Evolutionary conservation across 2,329 filamentous ascomycete genomes (phyloP), one percentile per base, ranked within the genome.

Genomic region (Ascochyta pisi): DNA sequence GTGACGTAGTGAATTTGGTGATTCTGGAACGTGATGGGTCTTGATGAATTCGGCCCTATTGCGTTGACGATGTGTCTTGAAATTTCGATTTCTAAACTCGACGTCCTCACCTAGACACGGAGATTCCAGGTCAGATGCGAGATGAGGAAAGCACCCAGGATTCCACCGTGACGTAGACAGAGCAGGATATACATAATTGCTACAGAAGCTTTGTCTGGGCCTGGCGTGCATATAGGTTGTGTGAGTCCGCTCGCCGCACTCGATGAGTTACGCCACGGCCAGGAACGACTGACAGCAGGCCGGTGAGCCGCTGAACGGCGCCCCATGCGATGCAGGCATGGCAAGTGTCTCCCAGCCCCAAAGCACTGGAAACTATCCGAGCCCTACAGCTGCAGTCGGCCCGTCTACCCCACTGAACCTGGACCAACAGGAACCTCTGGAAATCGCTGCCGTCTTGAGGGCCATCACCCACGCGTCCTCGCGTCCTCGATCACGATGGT

Each of bases 31-130:
- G 16, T 7, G 31, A 38, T 43, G 7, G 31, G 44, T 31, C 16
- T n/a, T 13, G 12, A 29, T 2, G 46, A 6, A 29, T 47, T 51
- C 47, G 47, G 53, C 38, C 53, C 47, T 47, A 51, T 26, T 56
- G n/a, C 12, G n/a, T 33, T 6, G n/a, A 33, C 42, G 47, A 48
- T 43, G 24, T 44, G 27, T 42, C 12, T 40, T 10, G 22, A 35
- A 50, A 43, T 7, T 39, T 23, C 41, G 42, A 51, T 56, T 56
- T 29, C 8, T 31, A 47, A 50, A 9, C 27, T 27, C 35, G 38
- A 55, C 45, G 31, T 56, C 42, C 31, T 31, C 9, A 16, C 26
- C 33, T n/a, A 46, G 35, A 46, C 29, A 31, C 24, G 13, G 26
- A 24, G 41, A 55, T 50, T 23, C 13, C 10, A 24, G 9, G n/a